Evolutionary conservation across 148 eudicot genomes (phyloP).

Genomic region (Vaccinium myrtillus): DNA sequence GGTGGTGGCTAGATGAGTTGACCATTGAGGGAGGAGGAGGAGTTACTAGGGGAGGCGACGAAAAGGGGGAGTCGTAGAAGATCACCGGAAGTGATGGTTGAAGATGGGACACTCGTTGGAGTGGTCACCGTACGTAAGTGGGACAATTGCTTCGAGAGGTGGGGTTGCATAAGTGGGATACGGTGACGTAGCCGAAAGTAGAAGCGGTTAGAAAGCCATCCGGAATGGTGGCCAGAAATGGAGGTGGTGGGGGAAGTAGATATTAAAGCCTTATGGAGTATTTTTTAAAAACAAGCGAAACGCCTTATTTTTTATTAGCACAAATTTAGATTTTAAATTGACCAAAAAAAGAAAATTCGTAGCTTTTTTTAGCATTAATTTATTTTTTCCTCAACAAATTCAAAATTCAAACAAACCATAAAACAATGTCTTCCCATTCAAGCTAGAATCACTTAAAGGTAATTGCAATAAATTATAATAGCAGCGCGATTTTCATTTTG

Average conservation of each 20-base stretch:
- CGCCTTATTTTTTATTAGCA: neutral
- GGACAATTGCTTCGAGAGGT: too few relatives aligned
- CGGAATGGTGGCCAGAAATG: neutral
- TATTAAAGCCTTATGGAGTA: neutral
- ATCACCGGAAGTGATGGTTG: neutral
- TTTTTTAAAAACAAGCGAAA: neutral
- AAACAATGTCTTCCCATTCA: neutral
- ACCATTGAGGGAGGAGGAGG: neutral
- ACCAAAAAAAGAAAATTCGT: neutral
- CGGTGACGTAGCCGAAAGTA: too few relatives aligned
- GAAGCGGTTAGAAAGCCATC: neutral
- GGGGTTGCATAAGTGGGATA: too few relatives aligned
- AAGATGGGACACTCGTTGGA: neutral
- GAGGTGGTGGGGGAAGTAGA: neutral
- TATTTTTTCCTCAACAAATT: neutral
- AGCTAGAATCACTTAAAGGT: neutral
- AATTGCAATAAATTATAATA: too few relatives aligned
- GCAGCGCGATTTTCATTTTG: too few relatives aligned
- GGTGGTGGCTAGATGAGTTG: neutral
- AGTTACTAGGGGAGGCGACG: neutral
- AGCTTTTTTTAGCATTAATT: neutral
- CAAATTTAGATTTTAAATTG: neutral
- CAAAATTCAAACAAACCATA: neutral
- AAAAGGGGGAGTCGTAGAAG: neutral
- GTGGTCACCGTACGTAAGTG: too few relatives aligned